Evolutionary conservation across 2,329 filamentous ascomycete species (phyloP).

Genomic region (Fusarium tjaetaba): DNA sequence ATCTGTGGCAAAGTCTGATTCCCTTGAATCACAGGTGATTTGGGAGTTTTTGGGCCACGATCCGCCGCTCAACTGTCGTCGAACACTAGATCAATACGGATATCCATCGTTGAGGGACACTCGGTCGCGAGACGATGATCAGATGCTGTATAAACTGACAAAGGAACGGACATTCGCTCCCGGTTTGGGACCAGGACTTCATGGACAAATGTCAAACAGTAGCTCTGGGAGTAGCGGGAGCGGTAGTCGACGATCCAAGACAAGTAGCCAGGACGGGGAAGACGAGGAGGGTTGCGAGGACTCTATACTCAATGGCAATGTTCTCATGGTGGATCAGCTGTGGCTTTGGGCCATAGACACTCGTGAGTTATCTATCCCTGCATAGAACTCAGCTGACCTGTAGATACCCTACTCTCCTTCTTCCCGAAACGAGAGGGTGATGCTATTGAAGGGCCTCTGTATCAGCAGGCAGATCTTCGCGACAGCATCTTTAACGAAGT

Average conservation of each 20-base stretch:
- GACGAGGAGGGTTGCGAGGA: constrained; percentile 48
- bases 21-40: constrained; percentile 67
- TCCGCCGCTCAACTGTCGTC: constrained; percentile 68
- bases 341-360: constrained; percentile 70
- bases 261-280: constrained; percentile 43
- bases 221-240: constrained; percentile 41
- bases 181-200: constrained; percentile 39
- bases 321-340: constrained; percentile 74
- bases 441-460: constrained; percentile 63
- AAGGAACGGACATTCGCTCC: constrained; percentile 53
- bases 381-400: neutral
- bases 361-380: constrained; percentile 49
- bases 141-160: constrained; percentile 74
- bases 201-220: constrained; percentile 46
- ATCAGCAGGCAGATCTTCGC: constrained; percentile 69
- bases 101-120: constrained; percentile 71
- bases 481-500: constrained; percentile 74
- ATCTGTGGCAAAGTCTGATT: constrained; percentile 63
- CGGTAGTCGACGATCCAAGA: constrained; percentile 41
- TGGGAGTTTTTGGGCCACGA: constrained; percentile 72
- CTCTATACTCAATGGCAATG: constrained; percentile 62
- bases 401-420: constrained; percentile 63
- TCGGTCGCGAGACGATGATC: constrained; percentile 69
- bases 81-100: constrained; percentile 71
- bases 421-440: constrained; percentile 66